phyloP scores from a whole-genome alignment of 2,329 filamentous ascomycete species.

The Beauveria scarabaeidicola region DNA sequence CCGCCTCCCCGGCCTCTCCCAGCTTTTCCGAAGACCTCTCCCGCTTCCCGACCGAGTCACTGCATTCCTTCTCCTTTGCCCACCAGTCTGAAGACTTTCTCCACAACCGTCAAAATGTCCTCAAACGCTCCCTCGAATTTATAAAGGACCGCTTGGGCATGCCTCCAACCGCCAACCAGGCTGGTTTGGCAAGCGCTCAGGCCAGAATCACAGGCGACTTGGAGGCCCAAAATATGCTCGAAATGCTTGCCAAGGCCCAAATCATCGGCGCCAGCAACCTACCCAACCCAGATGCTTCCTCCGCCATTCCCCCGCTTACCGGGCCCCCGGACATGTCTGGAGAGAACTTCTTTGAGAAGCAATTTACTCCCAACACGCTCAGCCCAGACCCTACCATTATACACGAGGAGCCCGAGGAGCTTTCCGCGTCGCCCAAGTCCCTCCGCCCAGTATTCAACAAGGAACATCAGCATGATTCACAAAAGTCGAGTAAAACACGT shows the following conservation, averaged over 20 bases:
- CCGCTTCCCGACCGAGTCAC: slow-evolving; percentile 87
- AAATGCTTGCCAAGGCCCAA: slow-evolving; percentile 74
- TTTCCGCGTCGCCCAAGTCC: slow-evolving; percentile 15
- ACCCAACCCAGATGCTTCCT: slow-evolving; percentile 36
- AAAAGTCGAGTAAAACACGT: slow-evolving; percentile 44
- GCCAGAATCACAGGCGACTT: slow-evolving; percentile 74
- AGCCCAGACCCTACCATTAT: slow-evolving; percentile 38
- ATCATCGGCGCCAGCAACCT: slow-evolving; percentile 62
- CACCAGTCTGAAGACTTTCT: slow-evolving; percentile 89
- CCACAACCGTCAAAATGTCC: slow-evolving; percentile 82
- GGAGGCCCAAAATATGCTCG: slow-evolving; percentile 84
- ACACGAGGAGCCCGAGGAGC: slow-evolving; percentile 13
- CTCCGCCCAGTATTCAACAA: slow-evolving; percentile 14
- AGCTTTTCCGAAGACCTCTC: slow-evolving; percentile 80
- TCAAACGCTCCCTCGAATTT: slow-evolving; percentile 92
- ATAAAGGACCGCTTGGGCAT: slow-evolving; percentile 89
- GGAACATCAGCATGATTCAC: slow-evolving; percentile 27
- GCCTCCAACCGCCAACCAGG: slow-evolving; percentile 56
- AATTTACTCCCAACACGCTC: slow-evolving; percentile 53
- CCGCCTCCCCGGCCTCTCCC: slow-evolving; percentile 61
- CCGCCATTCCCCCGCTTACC: slow-evolving; percentile 55
- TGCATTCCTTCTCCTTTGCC: slow-evolving; percentile 97
- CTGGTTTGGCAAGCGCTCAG: slow-evolving; percentile 73
- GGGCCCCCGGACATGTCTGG: slow-evolving; percentile 67
- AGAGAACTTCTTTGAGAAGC: slow-evolving; percentile 77